Evolutionary conservation across 2,329 filamentous ascomycete genomes (phyloP).

Genomic region (Biscogniauxia sp.): DNA sequence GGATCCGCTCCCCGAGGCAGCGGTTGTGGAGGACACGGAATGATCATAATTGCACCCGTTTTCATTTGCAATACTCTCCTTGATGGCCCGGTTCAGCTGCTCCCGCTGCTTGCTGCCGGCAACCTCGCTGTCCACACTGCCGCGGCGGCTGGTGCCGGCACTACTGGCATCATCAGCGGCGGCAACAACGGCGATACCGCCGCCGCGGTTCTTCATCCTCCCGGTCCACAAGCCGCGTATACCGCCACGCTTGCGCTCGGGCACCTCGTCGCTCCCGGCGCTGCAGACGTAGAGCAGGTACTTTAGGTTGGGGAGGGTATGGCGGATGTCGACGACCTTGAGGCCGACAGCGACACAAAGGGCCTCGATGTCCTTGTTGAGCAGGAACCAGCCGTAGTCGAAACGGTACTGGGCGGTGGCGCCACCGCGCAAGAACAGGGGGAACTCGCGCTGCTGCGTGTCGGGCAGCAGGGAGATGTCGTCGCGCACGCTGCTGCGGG

Average conservation of each 20-base stretch:
- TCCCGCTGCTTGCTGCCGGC: slow-evolving; percentile 38
- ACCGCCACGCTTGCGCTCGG: slow-evolving; percentile 60
- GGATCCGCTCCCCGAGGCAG: neutral
- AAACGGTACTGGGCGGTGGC: slow-evolving; percentile 81
- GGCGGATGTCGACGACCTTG: slow-evolving; percentile 82
- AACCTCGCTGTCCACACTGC: slow-evolving; percentile 33
- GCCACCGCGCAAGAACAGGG: slow-evolving; percentile 67
- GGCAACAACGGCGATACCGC: slow-evolving; percentile 9
- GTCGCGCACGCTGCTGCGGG: slow-evolving; percentile 66
- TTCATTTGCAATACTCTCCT: slow-evolving; percentile 12
- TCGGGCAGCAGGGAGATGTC: slow-evolving; percentile 48
- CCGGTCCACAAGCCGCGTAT: slow-evolving; percentile 58
- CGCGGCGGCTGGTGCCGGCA: slow-evolving; percentile 33
- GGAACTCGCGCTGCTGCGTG: slow-evolving; percentile 68
- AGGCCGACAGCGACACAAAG: slow-evolving; percentile 66
- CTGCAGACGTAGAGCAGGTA: slow-evolving; percentile 89
- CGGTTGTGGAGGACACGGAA: neutral
- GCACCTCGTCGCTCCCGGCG: slow-evolving; percentile 66
- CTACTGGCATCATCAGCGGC: slow-evolving; percentile 40
- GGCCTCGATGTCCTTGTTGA: slow-evolving; percentile 90
- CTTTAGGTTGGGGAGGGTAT: slow-evolving; percentile 90
- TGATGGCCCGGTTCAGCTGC: slow-evolving; percentile 38
- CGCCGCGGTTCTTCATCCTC: slow-evolving; percentile 38
- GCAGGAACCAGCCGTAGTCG: slow-evolving; percentile 92
- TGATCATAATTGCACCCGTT: neutral